Base-by-base conservation (phyloP, 1,284 basidiomycete genomes). In the Thecaphora thlaspeos region DNA sequence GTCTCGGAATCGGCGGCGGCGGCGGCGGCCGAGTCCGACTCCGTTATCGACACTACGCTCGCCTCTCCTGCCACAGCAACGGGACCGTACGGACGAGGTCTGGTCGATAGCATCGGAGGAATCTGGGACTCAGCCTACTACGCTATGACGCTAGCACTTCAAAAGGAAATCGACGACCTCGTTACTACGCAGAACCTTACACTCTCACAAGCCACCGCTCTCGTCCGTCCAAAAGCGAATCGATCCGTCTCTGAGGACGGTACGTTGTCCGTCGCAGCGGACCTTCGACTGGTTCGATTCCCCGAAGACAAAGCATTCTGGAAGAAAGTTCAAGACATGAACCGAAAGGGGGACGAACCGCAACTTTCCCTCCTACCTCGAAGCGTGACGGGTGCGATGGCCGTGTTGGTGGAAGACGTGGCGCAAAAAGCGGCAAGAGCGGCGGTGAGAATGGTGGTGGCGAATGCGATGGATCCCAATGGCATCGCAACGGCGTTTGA, bases 81-180 rank as follows among this genome's bases (percentile, higher is more conserved):
- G 11, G 37, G 1, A 74, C 75, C 78, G 0, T 72, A 76, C 43
- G 79, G 79, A 1, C 65, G 75, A 3, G 80, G 80, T 3, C 65
- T 81, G 19, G 64, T 81, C 17, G 80, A 80, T 54, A 71, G 74
- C 4, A 71, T 81, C 14, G 80, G 79, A n/a, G 80, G 80, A 0
- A 68, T 81, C 26, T 66, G 73, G 42, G 80, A 80, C 43, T 74
- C 78, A 2, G 76, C 78, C 1, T 55, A 71, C 37, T 71, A 76
- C 37, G 79, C 79, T 11, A 62, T 65, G 50, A 55, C 56, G 3
- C 46, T 69, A 1, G 55, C 51, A 3, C 45, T 74, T 0, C 51
- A 61, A 44, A 42, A 48, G 12, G 71, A 72, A 49, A 46, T 68
- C 41, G 55, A 64, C 22, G 28, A 47, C 10, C 46, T 68, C 38